These are phyloP conservation scores for Ceratocystis lukuohia DNA, from an alignment of 2,329 filamentous ascomycete species.

Conservation along the genomic window DNA sequence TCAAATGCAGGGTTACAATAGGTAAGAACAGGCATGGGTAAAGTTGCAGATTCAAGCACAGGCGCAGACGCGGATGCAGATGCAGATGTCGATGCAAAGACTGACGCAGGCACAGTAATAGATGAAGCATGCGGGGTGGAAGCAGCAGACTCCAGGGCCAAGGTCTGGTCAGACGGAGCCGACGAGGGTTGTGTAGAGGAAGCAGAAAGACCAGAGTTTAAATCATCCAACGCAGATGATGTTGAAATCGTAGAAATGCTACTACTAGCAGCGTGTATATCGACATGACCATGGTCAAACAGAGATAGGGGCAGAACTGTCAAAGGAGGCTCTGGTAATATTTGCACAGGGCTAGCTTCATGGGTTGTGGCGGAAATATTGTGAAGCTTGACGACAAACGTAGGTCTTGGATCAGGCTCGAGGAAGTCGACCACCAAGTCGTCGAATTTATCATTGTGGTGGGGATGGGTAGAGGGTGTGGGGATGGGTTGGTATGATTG, in stretches of 20 bases:
- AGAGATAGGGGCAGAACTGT: neutral
- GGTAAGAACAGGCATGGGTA: slow-evolving; percentile 20
- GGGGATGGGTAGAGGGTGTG: neutral
- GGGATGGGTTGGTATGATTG: neutral
- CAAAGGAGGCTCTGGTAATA: neutral
- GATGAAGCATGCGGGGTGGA: neutral
- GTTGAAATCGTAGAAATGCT: slow-evolving; percentile 11
- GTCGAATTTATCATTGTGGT: neutral
- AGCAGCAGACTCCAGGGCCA: slow-evolving; percentile 1
- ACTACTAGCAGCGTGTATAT: neutral
- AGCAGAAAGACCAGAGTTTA: slow-evolving; percentile 13
- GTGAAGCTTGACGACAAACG: slow-evolving; percentile 26
- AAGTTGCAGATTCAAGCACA: neutral
- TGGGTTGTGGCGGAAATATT: neutral
- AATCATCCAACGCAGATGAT: slow-evolving; percentile 14
- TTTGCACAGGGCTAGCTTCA: neutral
- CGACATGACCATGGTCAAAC: slow-evolving; percentile 6
- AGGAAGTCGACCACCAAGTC: slow-evolving; percentile 28
- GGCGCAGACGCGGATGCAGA: neutral
- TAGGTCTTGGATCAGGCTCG: slow-evolving; percentile 31
- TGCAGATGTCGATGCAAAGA: neutral
- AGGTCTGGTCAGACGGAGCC: neutral
- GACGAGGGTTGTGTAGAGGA: slow-evolving; percentile 13
- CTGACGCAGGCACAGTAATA: neutral
- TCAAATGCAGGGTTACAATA: slow-evolving; percentile 28